phyloP scores from a whole-genome alignment of 1,284 basidiomycete genomes.

The Ceratobasidium sp. region DNA sequence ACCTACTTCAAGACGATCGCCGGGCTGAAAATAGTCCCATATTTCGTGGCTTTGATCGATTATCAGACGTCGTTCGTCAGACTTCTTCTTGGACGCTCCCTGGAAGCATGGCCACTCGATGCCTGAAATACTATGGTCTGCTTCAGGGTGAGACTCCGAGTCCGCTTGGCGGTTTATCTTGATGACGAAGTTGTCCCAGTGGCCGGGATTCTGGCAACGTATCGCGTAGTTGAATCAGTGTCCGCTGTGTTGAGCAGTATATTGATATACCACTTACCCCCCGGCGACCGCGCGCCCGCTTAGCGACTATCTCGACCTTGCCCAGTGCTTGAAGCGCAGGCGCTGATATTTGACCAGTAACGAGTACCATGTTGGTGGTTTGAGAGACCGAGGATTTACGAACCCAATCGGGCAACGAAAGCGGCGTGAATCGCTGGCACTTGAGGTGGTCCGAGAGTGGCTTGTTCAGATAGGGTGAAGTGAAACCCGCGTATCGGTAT shows the following conservation, averaged over 20 bases:
- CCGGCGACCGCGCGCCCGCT: not conserved
- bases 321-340: not conserved
- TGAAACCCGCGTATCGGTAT: not conserved
- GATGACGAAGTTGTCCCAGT: not conserved
- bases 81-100: not conserved
- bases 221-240: not conserved
- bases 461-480: not conserved
- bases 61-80: not conserved
- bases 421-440: not conserved
- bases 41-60: not conserved
- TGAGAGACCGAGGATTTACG: too few relatives aligned
- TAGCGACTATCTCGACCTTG: not conserved
- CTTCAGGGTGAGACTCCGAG: not conserved
- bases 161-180: not conserved
- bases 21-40: not conserved
- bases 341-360: not conserved
- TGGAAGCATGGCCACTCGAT: constrained; percentile 3
- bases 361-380: not conserved
- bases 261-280: not conserved
- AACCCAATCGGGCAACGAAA: not conserved
- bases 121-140: not conserved
- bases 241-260: not conserved
- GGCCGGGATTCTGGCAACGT: not conserved
- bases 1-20: not conserved
- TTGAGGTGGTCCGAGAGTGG: not conserved